Evolutionary conservation across 2,329 filamentous ascomycete genomes (phyloP).

Genomic region (Cercospora sp.): DNA sequence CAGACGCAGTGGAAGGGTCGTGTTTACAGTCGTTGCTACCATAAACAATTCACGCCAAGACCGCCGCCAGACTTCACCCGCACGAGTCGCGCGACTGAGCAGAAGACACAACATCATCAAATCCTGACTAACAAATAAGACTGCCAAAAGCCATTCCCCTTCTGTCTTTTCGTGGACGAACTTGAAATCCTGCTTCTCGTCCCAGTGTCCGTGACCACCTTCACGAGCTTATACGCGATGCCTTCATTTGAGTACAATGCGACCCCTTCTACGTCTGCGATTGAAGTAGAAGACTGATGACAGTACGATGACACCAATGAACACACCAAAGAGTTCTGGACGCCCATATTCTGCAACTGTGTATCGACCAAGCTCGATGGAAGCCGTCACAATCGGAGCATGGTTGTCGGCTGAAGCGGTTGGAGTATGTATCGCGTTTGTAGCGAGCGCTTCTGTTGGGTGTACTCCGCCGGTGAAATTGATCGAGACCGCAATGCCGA

Average conservation of each 20-base stretch:
- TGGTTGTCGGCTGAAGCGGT: not conserved
- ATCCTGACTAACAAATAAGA: not conserved
- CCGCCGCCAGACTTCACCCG: not conserved
- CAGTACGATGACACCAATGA: not conserved
- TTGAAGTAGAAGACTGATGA: not conserved
- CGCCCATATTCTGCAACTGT: not conserved
- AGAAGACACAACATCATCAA: not conserved
- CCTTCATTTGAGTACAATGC: not conserved
- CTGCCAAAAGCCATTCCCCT: not conserved
- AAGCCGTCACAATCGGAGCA: not conserved
- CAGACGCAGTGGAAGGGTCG: not conserved
- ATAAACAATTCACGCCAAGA: not conserved
- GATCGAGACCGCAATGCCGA: not conserved
- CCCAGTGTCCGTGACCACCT: not conserved
- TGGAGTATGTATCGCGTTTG: not conserved
- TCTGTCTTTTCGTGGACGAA: not conserved
- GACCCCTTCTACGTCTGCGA: not conserved
- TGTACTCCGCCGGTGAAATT: not conserved
- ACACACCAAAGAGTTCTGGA: not conserved
- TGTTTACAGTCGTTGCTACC: conserved; percentile 5
- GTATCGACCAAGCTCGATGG: not conserved
- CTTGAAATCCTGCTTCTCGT: not conserved
- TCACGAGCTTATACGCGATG: not conserved
- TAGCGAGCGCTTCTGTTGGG: not conserved
- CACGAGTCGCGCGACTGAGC: not conserved